phyloP scores from a whole-genome alignment of 1,139 yeast species.

The Candida glucosophila region DNA sequence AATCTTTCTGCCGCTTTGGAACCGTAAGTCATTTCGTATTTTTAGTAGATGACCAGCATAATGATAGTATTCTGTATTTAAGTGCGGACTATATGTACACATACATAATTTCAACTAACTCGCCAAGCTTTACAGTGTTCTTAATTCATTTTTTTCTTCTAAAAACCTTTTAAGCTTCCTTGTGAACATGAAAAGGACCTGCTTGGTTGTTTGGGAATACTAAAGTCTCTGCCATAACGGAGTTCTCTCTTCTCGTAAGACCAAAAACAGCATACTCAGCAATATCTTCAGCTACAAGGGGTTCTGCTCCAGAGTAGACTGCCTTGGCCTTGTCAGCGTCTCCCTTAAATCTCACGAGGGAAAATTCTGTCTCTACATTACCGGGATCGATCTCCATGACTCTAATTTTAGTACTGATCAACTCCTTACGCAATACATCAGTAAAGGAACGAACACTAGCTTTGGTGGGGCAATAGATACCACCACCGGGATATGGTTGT shows the following conservation, averaged over 20 bases:
- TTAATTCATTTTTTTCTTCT: no score
- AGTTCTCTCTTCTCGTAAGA: constrained; percentile 60
- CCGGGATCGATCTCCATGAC: constrained; percentile 86
- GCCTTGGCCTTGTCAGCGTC: constrained; percentile 60
- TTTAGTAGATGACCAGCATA: no score
- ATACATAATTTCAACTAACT: no score
- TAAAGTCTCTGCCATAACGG: constrained; percentile 71
- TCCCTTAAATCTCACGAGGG: constrained; percentile 67
- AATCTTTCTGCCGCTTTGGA: constrained; percentile 34
- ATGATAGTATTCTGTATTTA: no score
- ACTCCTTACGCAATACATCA: constrained; percentile 69
- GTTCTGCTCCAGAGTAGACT: constrained; percentile 66
- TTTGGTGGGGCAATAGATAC: constrained; percentile 84
- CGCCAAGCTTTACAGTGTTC: no score
- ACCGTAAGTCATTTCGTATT: constrained; percentile 39
- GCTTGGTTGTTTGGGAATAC: constrained; percentile 78
- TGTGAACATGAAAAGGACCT: constrained; percentile 49
- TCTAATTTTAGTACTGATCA: constrained; percentile 62
- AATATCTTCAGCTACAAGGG: constrained; percentile 68
- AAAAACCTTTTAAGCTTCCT: no score
- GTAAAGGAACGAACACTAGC: constrained; percentile 75
- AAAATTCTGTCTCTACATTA: constrained; percentile 81
- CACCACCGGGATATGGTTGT: constrained; percentile 81
- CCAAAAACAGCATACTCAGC: constrained; percentile 76
- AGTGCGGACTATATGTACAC: no score